Evolutionary conservation across 176 grass and related monocot species (phyloP), one percentile per base, ranked within the genome.

Genomic region (Oryza brachyantha): DNA sequence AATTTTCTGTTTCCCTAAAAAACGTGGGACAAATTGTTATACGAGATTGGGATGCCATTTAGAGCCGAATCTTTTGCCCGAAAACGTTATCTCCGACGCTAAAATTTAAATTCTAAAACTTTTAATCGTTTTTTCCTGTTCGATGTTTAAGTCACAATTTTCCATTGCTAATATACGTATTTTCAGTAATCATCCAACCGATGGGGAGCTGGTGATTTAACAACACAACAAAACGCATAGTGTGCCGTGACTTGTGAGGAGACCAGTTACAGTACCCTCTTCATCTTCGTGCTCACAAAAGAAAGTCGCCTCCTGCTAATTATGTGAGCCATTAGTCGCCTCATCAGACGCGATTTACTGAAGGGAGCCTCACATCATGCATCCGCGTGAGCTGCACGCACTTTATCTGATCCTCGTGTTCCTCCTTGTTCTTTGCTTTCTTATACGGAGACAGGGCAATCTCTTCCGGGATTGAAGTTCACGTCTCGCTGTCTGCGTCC

Each of bases 361-460:
- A 70, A n/a, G 21, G 31, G 69, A 39, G 35, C 75, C 62, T 54
- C 80, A 62, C 80, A 62, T 84, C 75, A 50, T 65, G 79, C 35
- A 34, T 61, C 75, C 68, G 69, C 86, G 68, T 84, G 25, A n/a
- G 39, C 39, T 63, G 8, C 75, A 79, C 81, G 75, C 69, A 27
- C 68, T 10, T 10, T 50, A 46, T 73, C 68, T 58, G 37, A 63
- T 80, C 28, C 42, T 77, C 26, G 31, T 50, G 16, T 48, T 48
- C 67, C 40, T 13, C 40, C 66, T 5, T 50, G 17, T 52, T 64
- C 4, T 42, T 12, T 36, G 17, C 55, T 8, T 10, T 10, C 12
- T 42, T 13, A 11, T 13, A 17, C 52, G 52, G 52, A 13, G 25
- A n/a, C 41, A 66, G 37, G 14, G 22, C 22, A 77, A 24, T 77